These are phyloP conservation scores for Ceratocystis ficicola DNA, from an alignment of 2,329 filamentous ascomycete species.

Conservation along the genomic window DNA sequence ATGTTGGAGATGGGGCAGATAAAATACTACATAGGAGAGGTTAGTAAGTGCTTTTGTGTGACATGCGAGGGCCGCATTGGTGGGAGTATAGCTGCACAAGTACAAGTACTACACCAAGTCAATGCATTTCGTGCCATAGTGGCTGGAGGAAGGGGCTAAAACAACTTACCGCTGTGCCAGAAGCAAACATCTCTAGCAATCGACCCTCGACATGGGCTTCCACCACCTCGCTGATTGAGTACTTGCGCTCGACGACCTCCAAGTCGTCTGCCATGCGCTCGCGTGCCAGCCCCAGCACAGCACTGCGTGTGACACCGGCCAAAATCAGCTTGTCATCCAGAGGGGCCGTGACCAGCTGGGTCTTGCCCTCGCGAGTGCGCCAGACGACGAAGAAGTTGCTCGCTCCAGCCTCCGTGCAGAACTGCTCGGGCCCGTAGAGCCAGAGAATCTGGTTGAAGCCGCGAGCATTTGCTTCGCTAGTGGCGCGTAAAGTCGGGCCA, in stretches of 20 bases:
- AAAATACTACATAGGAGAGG: conserved; percentile 44
- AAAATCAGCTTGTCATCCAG: conserved; percentile 74
- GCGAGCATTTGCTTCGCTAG: conserved; percentile 55
- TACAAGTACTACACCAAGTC: neutral
- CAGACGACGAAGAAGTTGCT: conserved; percentile 86
- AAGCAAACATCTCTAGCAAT: conserved; percentile 71
- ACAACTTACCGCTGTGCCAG: conserved; percentile 65
- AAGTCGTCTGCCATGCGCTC: conserved; percentile 47
- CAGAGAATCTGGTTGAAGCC: conserved; percentile 90
- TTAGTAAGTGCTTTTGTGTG: neutral
- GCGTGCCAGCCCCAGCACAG: conserved; percentile 59
- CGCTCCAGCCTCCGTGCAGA: conserved; percentile 82
- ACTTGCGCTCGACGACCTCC: conserved; percentile 69
- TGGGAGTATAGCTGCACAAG: neutral
- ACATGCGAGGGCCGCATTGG: neutral
- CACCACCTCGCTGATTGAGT: conserved; percentile 66
- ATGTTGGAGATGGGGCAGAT: conserved; percentile 56
- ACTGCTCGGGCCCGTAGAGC: conserved; percentile 66
- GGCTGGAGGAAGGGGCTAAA: neutral
- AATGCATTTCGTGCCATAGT: neutral
- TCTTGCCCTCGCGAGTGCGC: conserved; percentile 48
- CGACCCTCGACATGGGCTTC: conserved; percentile 63
- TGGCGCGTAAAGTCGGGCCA: conserved; percentile 68
- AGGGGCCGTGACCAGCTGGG: conserved; percentile 70
- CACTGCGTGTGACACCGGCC: conserved; percentile 75